These are phyloP conservation scores for Botrytis aclada DNA, from an alignment of 2,329 filamentous ascomycete genomes.

Conservation along the genomic window DNA sequence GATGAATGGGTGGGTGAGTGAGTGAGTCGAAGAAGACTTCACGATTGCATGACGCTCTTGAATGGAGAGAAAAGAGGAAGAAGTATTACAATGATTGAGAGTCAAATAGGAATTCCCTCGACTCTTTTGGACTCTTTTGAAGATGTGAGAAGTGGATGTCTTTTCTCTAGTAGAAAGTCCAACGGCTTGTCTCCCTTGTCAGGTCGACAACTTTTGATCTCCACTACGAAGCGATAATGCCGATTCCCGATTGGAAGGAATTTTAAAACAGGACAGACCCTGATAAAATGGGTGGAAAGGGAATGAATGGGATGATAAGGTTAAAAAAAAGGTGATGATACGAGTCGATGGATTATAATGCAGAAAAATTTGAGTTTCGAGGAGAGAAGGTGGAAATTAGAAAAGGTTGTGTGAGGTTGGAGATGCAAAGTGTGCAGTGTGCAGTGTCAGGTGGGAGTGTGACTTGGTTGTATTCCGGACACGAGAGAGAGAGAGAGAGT, in stretches of 20 bases:
- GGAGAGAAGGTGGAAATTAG: not conserved
- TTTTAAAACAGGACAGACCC: constrained; percentile 11
- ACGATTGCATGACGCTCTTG: constrained; percentile 13
- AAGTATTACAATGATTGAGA: not conserved
- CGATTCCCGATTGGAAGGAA: constrained; percentile 21
- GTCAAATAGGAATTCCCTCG: not conserved
- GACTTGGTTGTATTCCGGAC: not conserved
- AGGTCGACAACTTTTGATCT: constrained; percentile 18
- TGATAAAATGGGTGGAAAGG: constrained; percentile 6
- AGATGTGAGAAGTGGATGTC: constrained; percentile 10
- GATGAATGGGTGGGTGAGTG: not conserved
- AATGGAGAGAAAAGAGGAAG: not conserved
- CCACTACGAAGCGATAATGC: constrained; percentile 21
- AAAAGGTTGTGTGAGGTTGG: not conserved
- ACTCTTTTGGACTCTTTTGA: constrained; percentile 4
- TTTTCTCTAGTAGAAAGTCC: constrained; percentile 12
- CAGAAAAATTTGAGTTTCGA: not conserved
- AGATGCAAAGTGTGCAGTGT: not conserved
- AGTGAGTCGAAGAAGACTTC: constrained; percentile 10
- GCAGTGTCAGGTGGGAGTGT: not conserved
- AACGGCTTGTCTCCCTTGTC: constrained; percentile 18
- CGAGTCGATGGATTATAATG: too few relatives aligned
- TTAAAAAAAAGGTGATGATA: not conserved
- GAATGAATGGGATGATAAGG: not conserved
- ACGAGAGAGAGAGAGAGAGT: not conserved